These are phyloP conservation scores for Salvia sclarea DNA, from an alignment of 305 asterid genomes.

Conservation along the genomic window DNA sequence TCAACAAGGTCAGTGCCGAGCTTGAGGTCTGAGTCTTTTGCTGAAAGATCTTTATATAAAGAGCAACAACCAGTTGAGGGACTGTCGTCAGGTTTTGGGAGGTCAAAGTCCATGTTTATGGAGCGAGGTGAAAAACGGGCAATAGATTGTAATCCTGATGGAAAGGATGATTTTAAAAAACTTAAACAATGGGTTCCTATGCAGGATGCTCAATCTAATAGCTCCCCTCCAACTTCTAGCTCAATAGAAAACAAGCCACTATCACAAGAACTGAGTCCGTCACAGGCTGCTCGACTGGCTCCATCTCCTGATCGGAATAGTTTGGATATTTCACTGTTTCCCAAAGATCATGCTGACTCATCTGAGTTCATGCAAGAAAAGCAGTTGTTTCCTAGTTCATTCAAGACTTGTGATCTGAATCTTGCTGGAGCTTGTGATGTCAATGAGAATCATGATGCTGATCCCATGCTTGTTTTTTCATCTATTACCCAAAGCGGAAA, in stretches of 20 bases:
- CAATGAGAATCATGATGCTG: conserved; percentile 48
- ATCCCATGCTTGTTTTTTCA: conserved; percentile 47
- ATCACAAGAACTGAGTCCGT: conserved; percentile 47
- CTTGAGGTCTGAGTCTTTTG: conserved; percentile 38
- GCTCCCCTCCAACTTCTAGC: conserved; percentile 41
- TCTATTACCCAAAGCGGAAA: conserved; percentile 46
- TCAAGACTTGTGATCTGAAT: conserved; percentile 90
- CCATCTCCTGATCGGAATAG: conserved; percentile 48
- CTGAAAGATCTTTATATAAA: conserved; percentile 39
- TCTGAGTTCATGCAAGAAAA: conserved; percentile 60
- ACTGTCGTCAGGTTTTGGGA: conserved; percentile 49
- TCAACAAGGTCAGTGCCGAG: conserved; percentile 34
- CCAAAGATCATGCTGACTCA: conserved; percentile 46
- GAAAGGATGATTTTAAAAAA: conserved; percentile 51
- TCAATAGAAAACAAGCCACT: conserved; percentile 45
- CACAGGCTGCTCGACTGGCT: conserved; percentile 38
- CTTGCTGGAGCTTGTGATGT: conserved; percentile 57
- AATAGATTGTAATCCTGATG: conserved; percentile 46
- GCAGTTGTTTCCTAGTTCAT: conserved; percentile 69
- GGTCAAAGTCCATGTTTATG: conserved; percentile 38
- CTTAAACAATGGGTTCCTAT: conserved; percentile 59
- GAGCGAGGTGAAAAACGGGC: conserved; percentile 67
- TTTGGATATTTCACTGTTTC: conserved; percentile 53
- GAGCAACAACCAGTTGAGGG: conserved; percentile 45
- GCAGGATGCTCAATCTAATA: conserved; percentile 43